These are phyloP conservation scores for Brassica nigra DNA, from an alignment of 345 rosid genomes.

Conservation along the genomic window DNA sequence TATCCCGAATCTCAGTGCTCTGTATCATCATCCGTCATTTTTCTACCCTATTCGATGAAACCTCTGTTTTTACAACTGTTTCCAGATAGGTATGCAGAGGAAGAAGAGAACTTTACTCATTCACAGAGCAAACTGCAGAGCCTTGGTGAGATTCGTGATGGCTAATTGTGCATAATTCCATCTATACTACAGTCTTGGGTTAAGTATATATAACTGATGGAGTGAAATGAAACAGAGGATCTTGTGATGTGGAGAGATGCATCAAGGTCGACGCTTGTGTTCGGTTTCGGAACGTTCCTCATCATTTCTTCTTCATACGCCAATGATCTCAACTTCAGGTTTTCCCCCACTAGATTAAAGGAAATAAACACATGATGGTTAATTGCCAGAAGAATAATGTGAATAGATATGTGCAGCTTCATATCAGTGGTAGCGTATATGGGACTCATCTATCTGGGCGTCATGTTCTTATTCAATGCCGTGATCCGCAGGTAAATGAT, in stretches of 20 bases:
- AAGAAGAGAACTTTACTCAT: constrained; percentile 46
- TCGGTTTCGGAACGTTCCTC: constrained; percentile 76
- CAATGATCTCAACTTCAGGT: constrained; percentile 73
- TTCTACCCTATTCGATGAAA: constrained; percentile 8
- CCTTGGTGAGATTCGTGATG: constrained; percentile 52
- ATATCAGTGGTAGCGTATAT: constrained; percentile 77
- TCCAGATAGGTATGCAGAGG: constrained; percentile 32
- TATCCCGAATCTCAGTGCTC: neutral
- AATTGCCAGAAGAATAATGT: neutral
- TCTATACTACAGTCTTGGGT: no score
- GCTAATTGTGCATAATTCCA: no score
- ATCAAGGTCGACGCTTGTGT: constrained; percentile 71
- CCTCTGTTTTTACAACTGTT: constrained; percentile 12
- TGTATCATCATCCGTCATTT: neutral
- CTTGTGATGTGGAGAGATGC: constrained; percentile 92
- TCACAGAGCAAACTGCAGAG: constrained; percentile 69
- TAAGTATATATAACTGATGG: neutral
- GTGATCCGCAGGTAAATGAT: constrained; percentile 59
- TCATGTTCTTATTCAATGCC: constrained; percentile 68
- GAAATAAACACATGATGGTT: neutral
- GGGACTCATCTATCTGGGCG: constrained; percentile 75
- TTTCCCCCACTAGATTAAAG: neutral
- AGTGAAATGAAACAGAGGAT: constrained; percentile 61
- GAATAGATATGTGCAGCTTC: constrained; percentile 51
- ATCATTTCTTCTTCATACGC: constrained; percentile 79